A percentile compares a stretch with the other conserved stretches of the same genome.
These are phyloP conservation scores for Suhomyces panamericanus DNA, from an alignment of 1,139 yeast species.

Conservation along the genomic window DNA sequence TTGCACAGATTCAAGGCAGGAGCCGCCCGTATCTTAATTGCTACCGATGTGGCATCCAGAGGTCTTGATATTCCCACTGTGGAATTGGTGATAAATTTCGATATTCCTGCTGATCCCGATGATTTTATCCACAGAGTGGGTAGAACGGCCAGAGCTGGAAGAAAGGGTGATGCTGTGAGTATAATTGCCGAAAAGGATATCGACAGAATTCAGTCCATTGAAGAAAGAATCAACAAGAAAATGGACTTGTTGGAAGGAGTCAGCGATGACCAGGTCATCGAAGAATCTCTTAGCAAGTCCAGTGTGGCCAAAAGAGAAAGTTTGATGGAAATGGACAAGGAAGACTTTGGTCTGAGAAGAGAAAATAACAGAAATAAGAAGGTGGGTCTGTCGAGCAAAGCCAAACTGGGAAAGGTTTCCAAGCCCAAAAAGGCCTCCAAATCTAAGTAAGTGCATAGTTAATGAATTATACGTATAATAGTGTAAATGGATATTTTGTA, in stretches of 20 bases:
- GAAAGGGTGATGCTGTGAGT: constrained; percentile 56
- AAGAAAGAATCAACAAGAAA: constrained; percentile 75
- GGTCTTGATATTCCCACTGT: constrained; percentile 96
- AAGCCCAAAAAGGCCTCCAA: constrained; percentile 2
- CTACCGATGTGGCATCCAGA: constrained; percentile 96
- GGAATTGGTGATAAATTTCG: constrained; percentile 84
- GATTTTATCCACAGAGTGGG: constrained; percentile 98
- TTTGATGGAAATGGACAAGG: constrained; percentile 89
- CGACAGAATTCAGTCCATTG: constrained; percentile 78
- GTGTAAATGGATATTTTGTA: not conserved
- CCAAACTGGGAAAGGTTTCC: constrained; percentile 5
- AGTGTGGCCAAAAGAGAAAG: constrained; percentile 89
- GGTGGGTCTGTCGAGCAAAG: constrained; percentile 13
- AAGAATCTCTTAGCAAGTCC: constrained; percentile 64
- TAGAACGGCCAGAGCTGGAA: constrained; percentile 99
- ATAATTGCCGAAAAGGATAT: constrained; percentile 86
- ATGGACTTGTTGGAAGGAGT: constrained; percentile 72
- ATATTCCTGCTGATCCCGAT: constrained; percentile 94
- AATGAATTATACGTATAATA: not conserved
- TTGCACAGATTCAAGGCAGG: constrained; percentile 91
- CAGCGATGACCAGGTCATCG: constrained; percentile 73
- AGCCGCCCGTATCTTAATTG: constrained; percentile 87
- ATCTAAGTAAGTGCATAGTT: not conserved
- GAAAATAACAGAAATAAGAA: constrained; percentile 54
- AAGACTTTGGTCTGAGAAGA: constrained; percentile 76